Evolutionary conservation across 2,329 filamentous ascomycete genomes (phyloP).

Genomic region (Fusarium longipes): DNA sequence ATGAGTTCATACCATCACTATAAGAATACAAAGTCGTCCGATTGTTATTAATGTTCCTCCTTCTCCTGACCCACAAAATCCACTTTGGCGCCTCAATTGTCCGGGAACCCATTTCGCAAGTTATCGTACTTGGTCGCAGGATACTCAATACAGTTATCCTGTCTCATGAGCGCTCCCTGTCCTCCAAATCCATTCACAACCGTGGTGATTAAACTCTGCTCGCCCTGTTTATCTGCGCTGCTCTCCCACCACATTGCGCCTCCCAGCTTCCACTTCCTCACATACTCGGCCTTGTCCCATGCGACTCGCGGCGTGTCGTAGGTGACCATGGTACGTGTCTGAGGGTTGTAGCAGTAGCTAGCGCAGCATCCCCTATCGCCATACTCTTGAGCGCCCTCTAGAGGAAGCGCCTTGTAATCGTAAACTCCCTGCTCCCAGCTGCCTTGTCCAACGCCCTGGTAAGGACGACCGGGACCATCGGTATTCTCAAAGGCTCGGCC

Average conservation of each 20-base stretch:
- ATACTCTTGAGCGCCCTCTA: slow-evolving; percentile 71
- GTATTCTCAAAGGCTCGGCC: slow-evolving; percentile 87
- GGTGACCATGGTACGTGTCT: slow-evolving; percentile 74
- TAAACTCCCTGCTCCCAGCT: slow-evolving; percentile 87
- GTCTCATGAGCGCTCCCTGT: slow-evolving; percentile 59
- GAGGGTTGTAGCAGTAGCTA: slow-evolving; percentile 80
- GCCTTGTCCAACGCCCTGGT: slow-evolving; percentile 78
- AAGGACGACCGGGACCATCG: slow-evolving; percentile 76
- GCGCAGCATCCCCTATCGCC: slow-evolving; percentile 74
- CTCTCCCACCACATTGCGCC: slow-evolving; percentile 99
- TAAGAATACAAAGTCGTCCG: background rate
- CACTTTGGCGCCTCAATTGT: slow-evolving; percentile 49
- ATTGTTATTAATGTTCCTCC: background rate
- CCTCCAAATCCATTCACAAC: slow-evolving; percentile 71
- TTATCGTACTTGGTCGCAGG: slow-evolving; percentile 79
- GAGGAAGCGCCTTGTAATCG: slow-evolving; percentile 88
- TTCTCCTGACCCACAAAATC: slow-evolving; percentile 1
- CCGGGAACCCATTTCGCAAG: slow-evolving; percentile 66
- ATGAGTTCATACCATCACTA: background rate
- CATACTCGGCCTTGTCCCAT: slow-evolving; percentile 75
- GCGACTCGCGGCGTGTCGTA: slow-evolving; percentile 81
- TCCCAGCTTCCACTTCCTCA: slow-evolving; percentile 74
- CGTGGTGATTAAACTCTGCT: slow-evolving; percentile 74
- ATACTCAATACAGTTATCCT: slow-evolving; percentile 70
- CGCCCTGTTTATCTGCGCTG: slow-evolving; percentile 76